Base-by-base conservation (phyloP, 2,329 filamentous ascomycete genomes). In the Ophiostoma triangulosporum region DNA sequence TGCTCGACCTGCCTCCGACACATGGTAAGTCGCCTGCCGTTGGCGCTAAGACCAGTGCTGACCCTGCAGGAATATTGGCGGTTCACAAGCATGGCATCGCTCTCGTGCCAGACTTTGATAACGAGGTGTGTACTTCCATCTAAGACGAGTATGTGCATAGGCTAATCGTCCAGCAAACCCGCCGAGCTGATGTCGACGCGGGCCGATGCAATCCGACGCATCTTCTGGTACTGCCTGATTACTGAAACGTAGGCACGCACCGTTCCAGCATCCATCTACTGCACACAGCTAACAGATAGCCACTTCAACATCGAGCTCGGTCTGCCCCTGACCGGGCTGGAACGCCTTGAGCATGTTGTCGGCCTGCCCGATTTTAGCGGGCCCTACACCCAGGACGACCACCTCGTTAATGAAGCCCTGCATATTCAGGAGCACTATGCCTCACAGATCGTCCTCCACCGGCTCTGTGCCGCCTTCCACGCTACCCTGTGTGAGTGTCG, bases 1-100 rank as follows among this genome's bases (percentile, higher is more conserved):
- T 76, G 74, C 57, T 73, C 72, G 57, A 70, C 71, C 24, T 78
- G 74, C 56, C 76, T 69, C 35, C 68, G 71, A 56, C 72, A 76
- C 55, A 63, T 73, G 60, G 76, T 78, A 64, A 57, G 9, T 38
- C 12, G 6, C 22, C 6, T 9, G 5, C 32, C 22, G 5, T 32
- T 31, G 6, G 43, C n/a, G n/a, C n/a, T n/a, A n/a, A n/a, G n/a
- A n/a, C n/a, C n/a, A n/a, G n/a, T n/a, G n/a, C n/a, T n/a, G n/a
- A n/a, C n/a, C n/a, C n/a, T n/a, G n/a, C 54, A 81, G 74, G 78
- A 81, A 56, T 80, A 78, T 57, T 82, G 79, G 78, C 72, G 76
- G 52, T 74, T 77, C 64, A 72, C 71, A 6, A 72, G 73, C 3
- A 70, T 70, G 17, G 78, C 80, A 4, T 81, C 78, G 1, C 66